These are phyloP conservation scores for Cytospora mali DNA, from an alignment of 2,329 filamentous ascomycete genomes.

Conservation along the genomic window DNA sequence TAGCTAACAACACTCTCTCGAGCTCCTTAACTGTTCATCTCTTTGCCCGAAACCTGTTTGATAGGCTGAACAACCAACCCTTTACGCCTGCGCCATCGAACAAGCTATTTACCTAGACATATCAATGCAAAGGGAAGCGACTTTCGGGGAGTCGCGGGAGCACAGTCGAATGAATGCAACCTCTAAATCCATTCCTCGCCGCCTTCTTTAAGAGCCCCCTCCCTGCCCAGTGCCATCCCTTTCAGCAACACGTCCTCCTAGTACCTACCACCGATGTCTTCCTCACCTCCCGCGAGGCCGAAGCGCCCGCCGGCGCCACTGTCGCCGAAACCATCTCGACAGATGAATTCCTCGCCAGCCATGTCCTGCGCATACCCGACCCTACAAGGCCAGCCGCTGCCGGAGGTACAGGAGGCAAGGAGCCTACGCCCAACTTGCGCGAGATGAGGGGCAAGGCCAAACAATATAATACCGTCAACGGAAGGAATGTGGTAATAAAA, in stretches of 20 bases:
- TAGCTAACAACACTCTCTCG: neutral
- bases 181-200: conserved; percentile 96
- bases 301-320: conserved; percentile 65
- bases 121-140: conserved; percentile 25
- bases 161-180: conserved; percentile 73
- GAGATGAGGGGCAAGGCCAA: conserved; percentile 92
- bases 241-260: conserved; percentile 90
- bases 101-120: neutral
- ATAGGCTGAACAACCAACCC: conserved; percentile 9
- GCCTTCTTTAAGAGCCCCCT: conserved; percentile 98
- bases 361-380: conserved; percentile 83
- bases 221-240: conserved; percentile 85
- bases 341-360: conserved; percentile 94
- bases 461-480: conserved; percentile 91
- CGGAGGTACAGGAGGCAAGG: conserved; percentile 53
- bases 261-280: conserved; percentile 93
- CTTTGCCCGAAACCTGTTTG: neutral
- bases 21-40: neutral
- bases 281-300: conserved; percentile 82
- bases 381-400: conserved; percentile 48
- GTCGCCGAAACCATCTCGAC: conserved; percentile 82
- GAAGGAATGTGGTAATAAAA: conserved; percentile 90
- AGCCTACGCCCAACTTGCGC: conserved; percentile 66
- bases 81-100: conserved; percentile 8
- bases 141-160: conserved; percentile 27